phyloP scores from a whole-genome alignment of 176 grass and related monocot species.

The Aegilops sharonensis region DNA sequence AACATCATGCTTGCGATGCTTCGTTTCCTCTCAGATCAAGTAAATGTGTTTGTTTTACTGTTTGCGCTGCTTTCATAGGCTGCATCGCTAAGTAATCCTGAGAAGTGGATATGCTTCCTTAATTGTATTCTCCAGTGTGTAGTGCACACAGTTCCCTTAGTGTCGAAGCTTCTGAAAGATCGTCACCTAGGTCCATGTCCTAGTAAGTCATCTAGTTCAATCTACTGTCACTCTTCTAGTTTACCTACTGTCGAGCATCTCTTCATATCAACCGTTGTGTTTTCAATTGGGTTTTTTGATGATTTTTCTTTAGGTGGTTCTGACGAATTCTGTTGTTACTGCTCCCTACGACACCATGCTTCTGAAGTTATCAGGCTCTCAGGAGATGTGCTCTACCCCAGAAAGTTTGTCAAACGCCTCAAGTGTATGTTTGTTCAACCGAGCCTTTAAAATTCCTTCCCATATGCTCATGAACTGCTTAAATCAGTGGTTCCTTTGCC shows the following conservation, averaged over 20 bases:
- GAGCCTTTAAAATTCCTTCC: not conserved
- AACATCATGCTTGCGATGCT: not conserved
- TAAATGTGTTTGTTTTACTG: not conserved
- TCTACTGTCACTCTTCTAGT: not conserved
- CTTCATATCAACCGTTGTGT: not conserved
- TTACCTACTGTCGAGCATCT: not conserved
- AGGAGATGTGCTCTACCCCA: constrained; percentile 12
- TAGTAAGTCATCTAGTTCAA: constrained; percentile 30
- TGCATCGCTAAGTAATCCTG: constrained; percentile 40
- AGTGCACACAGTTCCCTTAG: constrained; percentile 54
- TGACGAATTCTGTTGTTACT: constrained; percentile 38
- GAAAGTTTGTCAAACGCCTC: constrained; percentile 12
- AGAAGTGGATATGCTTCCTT: constrained; percentile 46
- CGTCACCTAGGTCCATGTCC: constrained; percentile 33
- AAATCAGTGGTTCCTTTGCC: not conserved
- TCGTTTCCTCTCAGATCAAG: not conserved
- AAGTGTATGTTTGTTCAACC: constrained; percentile 6
- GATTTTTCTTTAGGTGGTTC: constrained; percentile 17
- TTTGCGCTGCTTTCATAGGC: constrained; percentile 27
- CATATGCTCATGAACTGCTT: not conserved
- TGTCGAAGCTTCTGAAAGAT: constrained; percentile 34
- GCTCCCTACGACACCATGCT: constrained; percentile 37
- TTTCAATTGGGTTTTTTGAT: not conserved
- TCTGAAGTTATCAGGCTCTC: constrained; percentile 20
- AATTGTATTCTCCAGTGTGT: constrained; percentile 62